Evolutionary conservation across 306 rosid genomes (phyloP).

Genomic region (Inga laurina): DNA sequence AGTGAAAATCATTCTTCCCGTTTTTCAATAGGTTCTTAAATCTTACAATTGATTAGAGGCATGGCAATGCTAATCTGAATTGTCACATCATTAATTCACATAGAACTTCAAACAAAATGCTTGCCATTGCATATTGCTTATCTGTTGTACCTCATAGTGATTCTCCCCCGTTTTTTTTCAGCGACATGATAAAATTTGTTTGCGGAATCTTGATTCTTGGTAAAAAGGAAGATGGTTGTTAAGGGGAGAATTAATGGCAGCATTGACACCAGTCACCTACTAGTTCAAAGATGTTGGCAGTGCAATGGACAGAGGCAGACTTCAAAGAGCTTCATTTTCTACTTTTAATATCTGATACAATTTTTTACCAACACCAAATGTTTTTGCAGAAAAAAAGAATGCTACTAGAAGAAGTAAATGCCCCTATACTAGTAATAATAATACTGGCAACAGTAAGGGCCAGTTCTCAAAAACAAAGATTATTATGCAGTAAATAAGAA

Average conservation of each 20-base stretch:
- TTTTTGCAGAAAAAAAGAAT: neutral
- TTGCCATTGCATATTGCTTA: too few relatives aligned
- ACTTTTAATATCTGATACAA: neutral
- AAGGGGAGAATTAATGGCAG: neutral
- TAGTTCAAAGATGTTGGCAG: neutral
- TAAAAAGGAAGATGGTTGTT: neutral
- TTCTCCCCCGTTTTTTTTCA: too few relatives aligned
- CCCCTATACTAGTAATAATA: slow-evolving; percentile 2
- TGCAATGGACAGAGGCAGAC: neutral
- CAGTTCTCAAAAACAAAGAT: neutral
- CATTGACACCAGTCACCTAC: neutral
- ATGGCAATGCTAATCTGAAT: neutral
- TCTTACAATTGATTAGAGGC: neutral
- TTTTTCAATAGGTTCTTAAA: neutral
- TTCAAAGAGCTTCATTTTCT: neutral
- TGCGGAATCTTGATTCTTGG: neutral
- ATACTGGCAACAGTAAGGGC: slow-evolving; percentile 3
- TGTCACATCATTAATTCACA: neutral
- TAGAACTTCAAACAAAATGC: neutral
- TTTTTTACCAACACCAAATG: slow-evolving; percentile 19
- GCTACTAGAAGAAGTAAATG: slow-evolving; percentile 12
- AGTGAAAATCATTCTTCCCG: too few relatives aligned
- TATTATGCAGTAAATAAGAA: neutral
- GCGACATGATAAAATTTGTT: too few relatives aligned
- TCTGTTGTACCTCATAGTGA: too few relatives aligned